A percentile compares a stretch with the other conserved stretches of the same genome.
These are phyloP conservation scores for Fusarium sororula DNA, from an alignment of 2,329 filamentous ascomycete genomes.

Conservation along the genomic window DNA sequence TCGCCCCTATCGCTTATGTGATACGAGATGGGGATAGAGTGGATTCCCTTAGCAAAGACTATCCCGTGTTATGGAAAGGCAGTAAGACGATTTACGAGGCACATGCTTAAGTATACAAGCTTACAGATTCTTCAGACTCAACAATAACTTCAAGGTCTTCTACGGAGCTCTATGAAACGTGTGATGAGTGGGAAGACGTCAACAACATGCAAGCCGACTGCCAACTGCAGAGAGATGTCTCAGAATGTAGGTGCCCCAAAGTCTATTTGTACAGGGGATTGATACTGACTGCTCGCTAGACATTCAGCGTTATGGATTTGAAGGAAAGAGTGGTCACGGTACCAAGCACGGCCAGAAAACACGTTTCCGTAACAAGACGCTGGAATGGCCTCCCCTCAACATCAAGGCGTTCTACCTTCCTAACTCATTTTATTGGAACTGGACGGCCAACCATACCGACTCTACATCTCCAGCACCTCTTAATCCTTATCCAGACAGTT, in stretches of 20 bases:
- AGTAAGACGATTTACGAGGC: not conserved
- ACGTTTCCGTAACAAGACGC: not conserved
- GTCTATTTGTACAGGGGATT: not conserved
- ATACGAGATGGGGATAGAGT: conserved; percentile 7
- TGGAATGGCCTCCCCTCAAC: not conserved
- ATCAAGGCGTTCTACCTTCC: conserved; percentile 1
- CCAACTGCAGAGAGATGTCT: not conserved
- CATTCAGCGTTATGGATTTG: not conserved
- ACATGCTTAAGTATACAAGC: no score
- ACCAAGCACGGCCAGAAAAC: not conserved
- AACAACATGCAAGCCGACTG: not conserved
- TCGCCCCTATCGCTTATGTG: not conserved
- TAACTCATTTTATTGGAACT: not conserved
- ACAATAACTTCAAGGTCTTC: no score
- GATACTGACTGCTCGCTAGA: not conserved
- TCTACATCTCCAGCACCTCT: not conserved
- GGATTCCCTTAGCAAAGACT: rapidly evolving
- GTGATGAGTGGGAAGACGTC: no score
- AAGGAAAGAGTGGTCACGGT: rapidly evolving
- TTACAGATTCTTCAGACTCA: no score
- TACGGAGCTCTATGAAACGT: no score
- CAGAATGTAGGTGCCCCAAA: not conserved
- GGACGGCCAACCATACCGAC: not conserved
- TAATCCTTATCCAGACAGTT: not conserved
- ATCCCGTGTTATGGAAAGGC: not conserved